A percentile compares a stretch with the other conserved stretches of the same genome.
Evolutionary conservation across 805 yeast species (phyloP).

Genomic region (Cyberlindnera nakhonratchasimensis): DNA sequence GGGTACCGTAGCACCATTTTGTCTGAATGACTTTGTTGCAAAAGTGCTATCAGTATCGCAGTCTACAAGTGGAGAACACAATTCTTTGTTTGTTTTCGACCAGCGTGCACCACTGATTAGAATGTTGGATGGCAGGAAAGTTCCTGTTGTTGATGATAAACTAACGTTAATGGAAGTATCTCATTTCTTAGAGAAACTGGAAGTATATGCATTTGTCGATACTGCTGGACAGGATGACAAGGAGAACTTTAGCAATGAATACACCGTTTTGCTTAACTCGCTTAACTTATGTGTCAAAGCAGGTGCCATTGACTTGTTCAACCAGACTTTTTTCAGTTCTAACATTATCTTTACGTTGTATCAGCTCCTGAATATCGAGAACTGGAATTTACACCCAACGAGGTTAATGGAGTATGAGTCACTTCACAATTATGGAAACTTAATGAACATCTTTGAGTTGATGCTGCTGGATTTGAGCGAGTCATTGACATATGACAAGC

Average conservation of each 20-base stretch:
- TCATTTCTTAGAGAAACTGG: constrained; percentile 9
- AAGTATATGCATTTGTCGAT: constrained; percentile 1
- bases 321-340: constrained; percentile 10
- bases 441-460: constrained; percentile 23
- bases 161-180: constrained; percentile 11
- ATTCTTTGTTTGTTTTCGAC: constrained; percentile 10
- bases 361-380: constrained; percentile 4
- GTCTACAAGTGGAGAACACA: background rate
- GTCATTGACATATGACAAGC: constrained; percentile 12
- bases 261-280: constrained; percentile 5
- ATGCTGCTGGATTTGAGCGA: constrained; percentile 21
- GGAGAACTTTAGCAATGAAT: constrained; percentile 7
- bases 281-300: constrained; percentile 7
- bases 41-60: constrained; percentile 9
- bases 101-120: constrained; percentile 9
- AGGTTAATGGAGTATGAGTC: constrained; percentile 7
- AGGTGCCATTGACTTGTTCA: constrained; percentile 3
- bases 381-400: constrained; percentile 7
- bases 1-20: constrained; percentile 5
- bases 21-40: constrained; percentile 6
- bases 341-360: constrained; percentile 1
- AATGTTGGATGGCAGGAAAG: background rate
- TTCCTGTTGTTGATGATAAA: constrained; percentile 4
- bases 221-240: background rate
- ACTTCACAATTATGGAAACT: constrained; percentile 18